phyloP scores from a whole-genome alignment of 2,329 filamentous ascomycete species.

The Colletotrichum lentis region DNA sequence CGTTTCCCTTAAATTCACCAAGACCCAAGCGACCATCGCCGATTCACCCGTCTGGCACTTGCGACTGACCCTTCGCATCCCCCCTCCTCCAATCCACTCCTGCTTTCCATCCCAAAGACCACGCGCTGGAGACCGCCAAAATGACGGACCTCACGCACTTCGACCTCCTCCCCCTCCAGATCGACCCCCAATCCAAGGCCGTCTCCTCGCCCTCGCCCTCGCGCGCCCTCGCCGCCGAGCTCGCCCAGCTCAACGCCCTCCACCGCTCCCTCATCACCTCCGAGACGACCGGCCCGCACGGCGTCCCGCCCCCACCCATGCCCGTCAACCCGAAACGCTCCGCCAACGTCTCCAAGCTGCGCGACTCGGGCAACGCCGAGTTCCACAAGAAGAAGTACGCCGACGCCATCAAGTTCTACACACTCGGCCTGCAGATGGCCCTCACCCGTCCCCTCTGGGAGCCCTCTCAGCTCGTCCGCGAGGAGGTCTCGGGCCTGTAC shows the following conservation, averaged over 20 bases:
- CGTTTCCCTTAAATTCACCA: too few species aligned
- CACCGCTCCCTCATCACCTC: slow-evolving; percentile 77
- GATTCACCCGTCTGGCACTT: too few species aligned
- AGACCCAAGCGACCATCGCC: too few species aligned
- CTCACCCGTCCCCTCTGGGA: slow-evolving; percentile 86
- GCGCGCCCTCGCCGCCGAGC: slow-evolving; percentile 67
- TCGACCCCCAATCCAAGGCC: slow-evolving; percentile 84
- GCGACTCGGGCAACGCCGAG: slow-evolving; percentile 83
- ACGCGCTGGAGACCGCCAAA: slow-evolving; percentile 29
- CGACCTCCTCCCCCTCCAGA: slow-evolving; percentile 79
- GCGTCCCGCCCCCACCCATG: slow-evolving; percentile 82
- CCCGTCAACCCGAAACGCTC: slow-evolving; percentile 93
- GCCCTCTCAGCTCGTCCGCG: slow-evolving; percentile 80
- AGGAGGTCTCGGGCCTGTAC: slow-evolving; percentile 82
- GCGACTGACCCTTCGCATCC: too few species aligned
- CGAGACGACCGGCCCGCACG: slow-evolving; percentile 60
- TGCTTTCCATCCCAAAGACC: neutral
- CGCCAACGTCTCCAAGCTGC: slow-evolving; percentile 87
- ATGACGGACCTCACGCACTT: slow-evolving; percentile 76
- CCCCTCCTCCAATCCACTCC: neutral
- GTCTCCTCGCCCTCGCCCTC: slow-evolving; percentile 63
- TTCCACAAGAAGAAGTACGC: slow-evolving; percentile 79
- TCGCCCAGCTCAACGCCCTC: slow-evolving; percentile 78
- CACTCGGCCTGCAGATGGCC: slow-evolving; percentile 90
- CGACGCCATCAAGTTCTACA: slow-evolving; percentile 84